These are phyloP conservation scores for Populus hybrid DNA, from an alignment of 441 rosid genomes.

Conservation along the genomic window DNA sequence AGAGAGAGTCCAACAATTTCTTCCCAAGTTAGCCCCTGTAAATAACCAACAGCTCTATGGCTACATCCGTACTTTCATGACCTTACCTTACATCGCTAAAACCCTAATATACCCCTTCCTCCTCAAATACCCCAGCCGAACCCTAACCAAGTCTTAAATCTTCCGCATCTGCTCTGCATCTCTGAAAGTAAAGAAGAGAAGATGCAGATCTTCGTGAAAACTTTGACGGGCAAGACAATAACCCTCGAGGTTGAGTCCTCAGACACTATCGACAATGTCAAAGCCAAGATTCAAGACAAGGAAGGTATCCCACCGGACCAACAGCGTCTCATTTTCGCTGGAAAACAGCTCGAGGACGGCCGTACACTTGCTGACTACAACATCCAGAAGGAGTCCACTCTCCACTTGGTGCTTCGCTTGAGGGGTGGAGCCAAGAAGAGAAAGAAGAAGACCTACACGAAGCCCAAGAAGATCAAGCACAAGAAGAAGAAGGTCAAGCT, in stretches of 20 bases:
- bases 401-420: not conserved
- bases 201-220: not conserved
- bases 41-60: not conserved
- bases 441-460: not conserved
- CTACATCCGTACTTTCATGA: not conserved
- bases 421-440: not conserved
- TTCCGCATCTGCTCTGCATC: not conserved
- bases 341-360: not conserved
- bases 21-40: not conserved
- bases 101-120: not conserved
- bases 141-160: not conserved
- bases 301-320: slow-evolving; percentile 1
- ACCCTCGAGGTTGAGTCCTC: not conserved
- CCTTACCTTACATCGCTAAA: too few species aligned
- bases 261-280: not conserved
- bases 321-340: not conserved
- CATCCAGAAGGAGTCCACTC: not conserved
- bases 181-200: not conserved
- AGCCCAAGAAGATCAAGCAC: slow-evolving; percentile 4
- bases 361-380: not conserved
- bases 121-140: not conserved
- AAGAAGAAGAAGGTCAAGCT: not conserved
- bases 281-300: not conserved
- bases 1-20: not conserved
- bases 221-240: not conserved